Evolutionary conservation across 331 rosid genomes (phyloP), one percentile per base, ranked within the genome.

Genomic region (Saraca asoca): DNA sequence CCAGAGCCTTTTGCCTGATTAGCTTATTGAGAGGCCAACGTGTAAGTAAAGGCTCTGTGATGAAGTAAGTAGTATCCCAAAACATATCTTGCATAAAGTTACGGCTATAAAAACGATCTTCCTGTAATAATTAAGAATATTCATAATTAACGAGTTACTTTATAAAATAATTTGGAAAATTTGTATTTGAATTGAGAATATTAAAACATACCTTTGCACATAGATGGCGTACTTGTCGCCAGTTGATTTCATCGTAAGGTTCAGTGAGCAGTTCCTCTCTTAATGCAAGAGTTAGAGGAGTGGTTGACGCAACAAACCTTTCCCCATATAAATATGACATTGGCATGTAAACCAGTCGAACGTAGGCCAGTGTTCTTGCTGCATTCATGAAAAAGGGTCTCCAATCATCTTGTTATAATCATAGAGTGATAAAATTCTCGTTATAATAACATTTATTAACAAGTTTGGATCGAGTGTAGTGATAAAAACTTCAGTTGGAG

Each of bases 61-160:
- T 43, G 15, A 79, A 20, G 55, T 91, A 88, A 14, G 88, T 74
- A 51, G 78, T 48, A 60, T 91, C 97, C 97, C 95, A 88, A 0
- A 84, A 39, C 0, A 87, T 11, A 68, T 85, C 88, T 75, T 88
- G 97, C 18, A 91, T 70, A 66, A 74, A 70, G 3, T 86, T 86
- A 54, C 88, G 96, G 0, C 95, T 91, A 55, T 88, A 86, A 60
- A 88, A 88, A 18, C 83, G 56, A 77, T 91, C 97, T 70, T 88
- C 95, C 92, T 87, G 63, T 20, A 49, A 44, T 2, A 37, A 37
- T 35, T 37, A 37, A 37, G 41, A 5, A 37, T n/a, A 37, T 4
- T 5, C 8, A 37, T 37, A 5, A 0, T 9, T 17, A 42, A 7
- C 0, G 12, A 42, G 12, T 37, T 5, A 11, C 2, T 42, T 7